phyloP scores from a whole-genome alignment of 2,329 filamentous ascomycete genomes.

The Paraphaeosphaeria sporulosa region DNA sequence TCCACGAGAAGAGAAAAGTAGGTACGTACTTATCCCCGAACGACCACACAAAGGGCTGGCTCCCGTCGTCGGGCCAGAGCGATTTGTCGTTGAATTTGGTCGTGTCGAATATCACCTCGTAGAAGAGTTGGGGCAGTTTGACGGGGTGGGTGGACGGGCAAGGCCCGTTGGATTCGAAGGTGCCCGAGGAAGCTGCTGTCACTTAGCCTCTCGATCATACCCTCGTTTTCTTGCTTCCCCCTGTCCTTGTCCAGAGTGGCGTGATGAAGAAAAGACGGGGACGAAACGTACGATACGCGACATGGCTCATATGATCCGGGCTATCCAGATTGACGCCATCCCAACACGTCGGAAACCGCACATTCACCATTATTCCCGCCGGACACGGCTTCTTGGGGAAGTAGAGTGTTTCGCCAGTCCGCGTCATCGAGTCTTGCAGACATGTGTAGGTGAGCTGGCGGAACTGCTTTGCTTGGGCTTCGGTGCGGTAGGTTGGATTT shows the following conservation, averaged over 20 bases:
- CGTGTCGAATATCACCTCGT: conserved; percentile 40
- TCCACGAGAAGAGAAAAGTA: neutral
- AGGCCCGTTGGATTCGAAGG: conserved; percentile 54
- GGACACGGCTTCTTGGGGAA: conserved; percentile 51
- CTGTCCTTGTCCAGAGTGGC: neutral
- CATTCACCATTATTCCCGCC: conserved; percentile 54
- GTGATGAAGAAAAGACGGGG: too few species aligned
- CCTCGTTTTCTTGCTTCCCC: neutral
- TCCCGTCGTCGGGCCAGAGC: conserved; percentile 33
- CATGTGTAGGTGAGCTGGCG: conserved; percentile 57
- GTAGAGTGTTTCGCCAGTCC: conserved; percentile 49
- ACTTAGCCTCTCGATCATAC: neutral
- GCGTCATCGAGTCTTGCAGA: conserved; percentile 48
- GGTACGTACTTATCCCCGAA: conserved; percentile 44
- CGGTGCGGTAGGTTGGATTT: conserved; percentile 46
- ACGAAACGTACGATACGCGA: conserved; percentile 35
- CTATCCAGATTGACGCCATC: conserved; percentile 59
- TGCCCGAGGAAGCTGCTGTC: conserved; percentile 20
- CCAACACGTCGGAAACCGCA: conserved; percentile 52
- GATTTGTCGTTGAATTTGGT: conserved; percentile 38
- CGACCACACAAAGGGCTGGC: conserved; percentile 38
- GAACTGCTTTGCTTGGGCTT: conserved; percentile 47
- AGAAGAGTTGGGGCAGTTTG: conserved; percentile 31
- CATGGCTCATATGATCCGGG: conserved; percentile 62
- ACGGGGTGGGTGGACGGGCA: conserved; percentile 60